Conservation (phyloP, 768 basidiomycete species). For the Boletus edulis region DNA sequence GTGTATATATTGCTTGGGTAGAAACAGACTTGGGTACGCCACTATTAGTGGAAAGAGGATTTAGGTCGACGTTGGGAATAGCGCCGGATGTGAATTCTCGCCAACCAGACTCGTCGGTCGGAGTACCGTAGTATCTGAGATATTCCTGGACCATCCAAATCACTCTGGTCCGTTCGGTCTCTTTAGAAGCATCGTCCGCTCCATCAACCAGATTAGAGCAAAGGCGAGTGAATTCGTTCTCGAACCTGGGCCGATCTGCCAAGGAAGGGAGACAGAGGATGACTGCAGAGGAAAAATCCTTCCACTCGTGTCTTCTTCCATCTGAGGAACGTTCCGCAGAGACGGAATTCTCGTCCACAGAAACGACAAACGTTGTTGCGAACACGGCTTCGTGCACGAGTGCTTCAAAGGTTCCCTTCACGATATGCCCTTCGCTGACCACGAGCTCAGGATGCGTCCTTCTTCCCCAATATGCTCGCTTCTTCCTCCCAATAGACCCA, state of each 20-base stretch:
- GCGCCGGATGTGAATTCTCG: slow-evolving; percentile 52
- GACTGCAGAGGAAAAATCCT: slow-evolving; percentile 59
- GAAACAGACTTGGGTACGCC: slow-evolving; percentile 47
- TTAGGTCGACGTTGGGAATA: slow-evolving; percentile 41
- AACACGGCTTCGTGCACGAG: slow-evolving; percentile 81
- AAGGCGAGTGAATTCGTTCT: slow-evolving; percentile 66
- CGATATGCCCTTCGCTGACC: slow-evolving; percentile 40
- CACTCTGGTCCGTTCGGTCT: slow-evolving; percentile 45
- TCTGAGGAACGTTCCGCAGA: slow-evolving; percentile 17
- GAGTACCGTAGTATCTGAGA: slow-evolving; percentile 51
- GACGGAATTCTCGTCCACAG: slow-evolving; percentile 15
- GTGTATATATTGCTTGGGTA: slow-evolving; percentile 50
- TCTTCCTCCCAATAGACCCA: slow-evolving; percentile 42
- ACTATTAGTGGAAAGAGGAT: slow-evolving; percentile 18
- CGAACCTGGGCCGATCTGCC: slow-evolving; percentile 55
- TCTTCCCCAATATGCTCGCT: slow-evolving; percentile 76
- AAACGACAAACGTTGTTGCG: slow-evolving; percentile 57
- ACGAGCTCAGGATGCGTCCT: slow-evolving; percentile 70
- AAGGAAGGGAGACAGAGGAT: slow-evolving; percentile 59
- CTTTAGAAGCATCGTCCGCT: slow-evolving; percentile 39
- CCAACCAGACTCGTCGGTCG: slow-evolving; percentile 55
- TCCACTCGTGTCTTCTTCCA: slow-evolving; percentile 44
- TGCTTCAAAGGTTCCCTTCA: slow-evolving; percentile 74
- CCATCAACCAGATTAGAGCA: slow-evolving; percentile 64
- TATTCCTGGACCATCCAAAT: slow-evolving; percentile 69